Base-by-base conservation (phyloP, 2,329 filamentous ascomycete species). In the Epicoccum nigrum region DNA sequence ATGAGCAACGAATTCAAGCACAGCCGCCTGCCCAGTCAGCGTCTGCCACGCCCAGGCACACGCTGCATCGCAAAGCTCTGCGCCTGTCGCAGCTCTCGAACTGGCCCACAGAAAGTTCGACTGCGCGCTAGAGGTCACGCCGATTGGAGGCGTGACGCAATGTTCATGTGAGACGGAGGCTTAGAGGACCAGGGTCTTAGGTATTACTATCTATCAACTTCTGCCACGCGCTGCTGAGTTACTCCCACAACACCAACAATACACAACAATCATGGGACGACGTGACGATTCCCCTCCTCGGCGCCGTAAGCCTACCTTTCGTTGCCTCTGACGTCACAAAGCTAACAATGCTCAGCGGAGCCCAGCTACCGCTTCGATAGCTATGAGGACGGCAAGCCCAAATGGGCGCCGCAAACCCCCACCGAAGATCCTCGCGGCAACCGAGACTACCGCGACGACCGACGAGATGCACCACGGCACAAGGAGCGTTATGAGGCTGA, bases 321-420 rank as follows among this genome's bases (percentile, higher is more conserved):
- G 6, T 4, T 32, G 7, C 9, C 5, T 20, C 7, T 12, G 17
- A 13, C 4, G n/a, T 13, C 5, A 2, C 13, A 1, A 15, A 7
- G 15, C 30, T 39, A 43, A 50, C 55, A 28, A 56, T 33, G 20
- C 17, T 9, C 43, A 57, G 59, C 60, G 32, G 58, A 62, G 19
- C 56, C 61, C 39, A 62, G 59, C 16, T 65, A 65, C 48, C 60
- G 55, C 55, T 65, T 65, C 43, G 61, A 65, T 23, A 62, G 59
- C 49, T 65, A 65, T 56, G 63, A 65, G 47, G 62, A 64, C 55
- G 63, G 63, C 40, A 65, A 64, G 45, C 58, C 63, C 5, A 60
- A 57, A 54, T 65, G 63, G 63, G 55, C 61, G 16, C 63, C 63
- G 7, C 56, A 48, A 17, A 43, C 43, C 3, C 43, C 49, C 2